A percentile compares a stretch with the other conserved stretches of the same genome.
Conservation (phyloP, 495 filamentous ascomycete genomes). For the Xylaria curta region DNA sequence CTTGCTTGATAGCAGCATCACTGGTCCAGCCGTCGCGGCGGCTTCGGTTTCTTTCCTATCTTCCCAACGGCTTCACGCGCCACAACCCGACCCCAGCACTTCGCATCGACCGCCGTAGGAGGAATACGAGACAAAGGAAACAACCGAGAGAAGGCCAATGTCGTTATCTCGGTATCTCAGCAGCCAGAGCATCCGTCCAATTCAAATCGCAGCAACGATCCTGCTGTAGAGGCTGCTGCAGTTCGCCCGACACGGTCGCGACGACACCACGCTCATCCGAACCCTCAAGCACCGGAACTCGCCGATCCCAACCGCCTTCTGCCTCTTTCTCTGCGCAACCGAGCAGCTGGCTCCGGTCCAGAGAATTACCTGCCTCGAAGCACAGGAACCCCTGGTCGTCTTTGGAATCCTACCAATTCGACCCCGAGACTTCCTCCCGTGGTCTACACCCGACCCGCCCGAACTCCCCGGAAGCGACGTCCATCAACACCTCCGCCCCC, state of each 20-base stretch:
- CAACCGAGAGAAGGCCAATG: not conserved
- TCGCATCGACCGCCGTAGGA: conserved; percentile 47
- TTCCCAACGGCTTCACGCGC: conserved; percentile 56
- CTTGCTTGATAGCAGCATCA: not conserved
- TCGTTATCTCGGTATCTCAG: conserved; percentile 2
- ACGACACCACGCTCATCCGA: conserved; percentile 6
- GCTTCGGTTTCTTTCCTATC: conserved; percentile 39
- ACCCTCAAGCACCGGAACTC: not conserved
- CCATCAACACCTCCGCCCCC: conserved; percentile 56
- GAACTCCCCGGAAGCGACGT: conserved; percentile 39
- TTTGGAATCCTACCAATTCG: conserved; percentile 71
- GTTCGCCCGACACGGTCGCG: conserved; percentile 7
- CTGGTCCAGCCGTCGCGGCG: conserved; percentile 48
- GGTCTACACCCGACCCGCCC: conserved; percentile 28
- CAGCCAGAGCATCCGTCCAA: not conserved
- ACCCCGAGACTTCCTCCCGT: conserved; percentile 55
- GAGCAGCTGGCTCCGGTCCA: conserved; percentile 27
- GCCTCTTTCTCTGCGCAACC: conserved; percentile 55
- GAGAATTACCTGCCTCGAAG: conserved; percentile 44
- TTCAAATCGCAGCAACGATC: conserved; percentile 9
- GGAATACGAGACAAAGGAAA: conserved; percentile 8
- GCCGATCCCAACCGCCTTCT: conserved; percentile 44
- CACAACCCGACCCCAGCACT: conserved; percentile 39
- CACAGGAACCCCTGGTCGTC: conserved; percentile 51
- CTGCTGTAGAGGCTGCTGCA: not conserved